Conservation (phyloP, 495 filamentous ascomycete genomes). For the Annulohypoxylon maeteangense region DNA sequence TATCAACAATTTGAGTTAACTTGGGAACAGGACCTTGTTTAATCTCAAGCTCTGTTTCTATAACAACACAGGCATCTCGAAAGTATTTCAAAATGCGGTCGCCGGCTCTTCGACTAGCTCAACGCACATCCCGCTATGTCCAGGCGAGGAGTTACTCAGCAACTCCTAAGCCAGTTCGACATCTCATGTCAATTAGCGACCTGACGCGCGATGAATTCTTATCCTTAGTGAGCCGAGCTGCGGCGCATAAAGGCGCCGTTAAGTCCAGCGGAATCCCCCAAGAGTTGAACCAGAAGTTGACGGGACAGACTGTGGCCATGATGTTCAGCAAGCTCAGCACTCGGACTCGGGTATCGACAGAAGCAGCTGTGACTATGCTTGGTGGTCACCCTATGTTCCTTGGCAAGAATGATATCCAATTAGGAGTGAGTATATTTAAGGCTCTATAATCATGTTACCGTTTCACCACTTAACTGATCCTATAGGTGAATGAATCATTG, state of each 20-base stretch:
- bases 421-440: conserved; percentile 70
- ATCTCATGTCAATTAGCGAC: conserved; percentile 91
- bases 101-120: conserved; percentile 29
- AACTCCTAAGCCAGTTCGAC: conserved; percentile 60
- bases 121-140: conserved; percentile 22
- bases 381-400: conserved; percentile 97
- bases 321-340: conserved; percentile 96
- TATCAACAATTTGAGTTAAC: background rate
- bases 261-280: conserved; percentile 75
- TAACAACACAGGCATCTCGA: background rate
- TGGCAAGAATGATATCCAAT: conserved; percentile 92
- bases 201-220: conserved; percentile 81
- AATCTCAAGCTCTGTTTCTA: background rate
- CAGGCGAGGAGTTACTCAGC: conserved; percentile 48
- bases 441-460: background rate
- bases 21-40: background rate
- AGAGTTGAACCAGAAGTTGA: conserved; percentile 58
- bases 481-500: conserved; percentile 84
- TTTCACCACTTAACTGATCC: conserved; percentile 17
- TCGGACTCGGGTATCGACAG: conserved; percentile 90
- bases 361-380: conserved; percentile 82
- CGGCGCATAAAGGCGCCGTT: conserved; percentile 76
- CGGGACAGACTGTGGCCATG: conserved; percentile 89
- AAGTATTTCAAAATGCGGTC: conserved; percentile 37
- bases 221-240: conserved; percentile 82